Evolutionary conservation across 2,329 filamentous ascomycete species (phyloP), one percentile per base, ranked within the genome.

Genomic region (Verticillium nonalfalfae): DNA sequence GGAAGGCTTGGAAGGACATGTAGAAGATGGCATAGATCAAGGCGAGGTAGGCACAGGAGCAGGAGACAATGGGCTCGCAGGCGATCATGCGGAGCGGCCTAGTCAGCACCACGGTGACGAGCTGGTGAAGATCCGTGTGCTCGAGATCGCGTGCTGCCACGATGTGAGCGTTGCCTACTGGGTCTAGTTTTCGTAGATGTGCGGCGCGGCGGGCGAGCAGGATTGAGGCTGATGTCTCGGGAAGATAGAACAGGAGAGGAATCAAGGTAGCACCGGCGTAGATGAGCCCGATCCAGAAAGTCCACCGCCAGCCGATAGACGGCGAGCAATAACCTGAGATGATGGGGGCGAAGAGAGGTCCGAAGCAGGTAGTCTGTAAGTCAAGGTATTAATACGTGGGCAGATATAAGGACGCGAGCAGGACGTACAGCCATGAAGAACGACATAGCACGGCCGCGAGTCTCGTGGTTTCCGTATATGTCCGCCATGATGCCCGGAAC

Each of bases 1-100:
- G 87, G 71, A 88, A 93, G 2, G 89, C 88, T 71, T 91, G 86
- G 67, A 94, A 91, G 69, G 86, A 91, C 75, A 93, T 90, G 78
- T 85, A 84, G 69, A 84, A 84, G 66, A 84, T 82, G 57, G 78
- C 82, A 69, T 92, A 93, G 38, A 86, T 81, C 34, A 93, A 78
- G 38, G 90, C 86, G 11, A 93, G 78, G 72, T 92, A 93, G 69
- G 85, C 70, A 71, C 87, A 91, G 1, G 83, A 85, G 57, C 86
- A 88, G 31, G 87, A 79, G 7, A 94, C 89, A 58, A 94, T 89
- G 57, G 88, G 86, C 70, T 95, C 91, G 54, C 82, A 87, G 58
- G 83, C 55, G 36, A 89, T 78, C 90, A 94, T 94, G 33, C 87
- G 81, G 6, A 93, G 73, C 0, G 91, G 90, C 0, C 90, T 78